Conservation (phyloP, 306 rosid genomes). For the Prunus padus region DNA sequence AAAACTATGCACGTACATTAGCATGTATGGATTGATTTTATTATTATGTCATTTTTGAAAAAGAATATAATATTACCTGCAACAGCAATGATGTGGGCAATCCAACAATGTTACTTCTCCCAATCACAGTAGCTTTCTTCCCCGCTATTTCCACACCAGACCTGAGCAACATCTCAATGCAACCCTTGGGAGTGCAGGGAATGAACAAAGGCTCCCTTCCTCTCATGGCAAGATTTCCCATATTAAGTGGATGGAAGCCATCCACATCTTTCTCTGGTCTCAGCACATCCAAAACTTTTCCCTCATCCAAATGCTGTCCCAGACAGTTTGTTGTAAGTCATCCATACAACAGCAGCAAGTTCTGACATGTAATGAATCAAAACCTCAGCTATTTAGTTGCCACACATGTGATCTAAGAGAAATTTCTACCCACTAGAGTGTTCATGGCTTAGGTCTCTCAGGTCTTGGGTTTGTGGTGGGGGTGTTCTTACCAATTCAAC, state of each 20-base stretch:
- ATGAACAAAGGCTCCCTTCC: slow-evolving; percentile 88
- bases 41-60: neutral
- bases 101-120: slow-evolving; percentile 90
- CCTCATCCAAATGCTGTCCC: slow-evolving; percentile 86
- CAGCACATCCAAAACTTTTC: slow-evolving; percentile 49
- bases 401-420: slow-evolving; percentile 17
- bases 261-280: slow-evolving; percentile 84
- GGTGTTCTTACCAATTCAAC: neutral
- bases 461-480: neutral
- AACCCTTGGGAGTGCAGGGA: slow-evolving; percentile 92
- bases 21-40: neutral
- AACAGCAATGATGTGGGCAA: slow-evolving; percentile 77
- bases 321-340: slow-evolving; percentile 47
- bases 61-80: slow-evolving; percentile 50
- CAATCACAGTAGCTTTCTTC: slow-evolving; percentile 85
- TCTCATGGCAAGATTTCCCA: slow-evolving; percentile 80
- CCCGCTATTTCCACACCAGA: slow-evolving; percentile 75
- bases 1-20: neutral
- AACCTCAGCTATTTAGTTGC: slow-evolving; percentile 32
- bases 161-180: slow-evolving; percentile 83
- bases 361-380: slow-evolving; percentile 32
- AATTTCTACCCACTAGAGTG: slow-evolving; percentile 6
- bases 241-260: slow-evolving; percentile 84
- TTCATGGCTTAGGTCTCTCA: neutral
- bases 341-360: slow-evolving; percentile 32